Conservation (phyloP, 2,329 filamentous ascomycete species). For the Raffaelea ambrosiae region DNA sequence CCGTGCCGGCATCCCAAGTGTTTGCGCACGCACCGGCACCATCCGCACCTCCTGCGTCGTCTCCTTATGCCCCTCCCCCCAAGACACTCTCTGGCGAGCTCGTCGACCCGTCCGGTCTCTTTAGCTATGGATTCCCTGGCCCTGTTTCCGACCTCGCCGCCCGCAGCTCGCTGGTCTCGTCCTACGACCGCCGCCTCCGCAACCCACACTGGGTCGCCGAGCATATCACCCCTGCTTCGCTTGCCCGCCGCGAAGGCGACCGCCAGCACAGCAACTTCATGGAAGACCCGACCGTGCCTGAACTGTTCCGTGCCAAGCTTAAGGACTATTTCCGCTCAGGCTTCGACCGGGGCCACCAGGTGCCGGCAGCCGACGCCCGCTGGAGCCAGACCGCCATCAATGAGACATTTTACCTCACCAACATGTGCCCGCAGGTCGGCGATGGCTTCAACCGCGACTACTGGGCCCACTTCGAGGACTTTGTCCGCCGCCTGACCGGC, state of each 20-base stretch:
- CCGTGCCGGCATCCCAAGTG: conserved; percentile 51
- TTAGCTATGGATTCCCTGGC: conserved; percentile 87
- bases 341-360: conserved; percentile 94
- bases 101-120: conserved; percentile 68
- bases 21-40: conserved; percentile 26
- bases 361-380: conserved; percentile 91
- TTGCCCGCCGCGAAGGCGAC: conserved; percentile 67
- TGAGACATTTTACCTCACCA: conserved; percentile 83
- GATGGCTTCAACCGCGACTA: conserved; percentile 99
- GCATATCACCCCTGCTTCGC: conserved; percentile 86
- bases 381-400: conserved; percentile 95
- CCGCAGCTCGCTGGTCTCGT: conserved; percentile 70
- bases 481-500: conserved; percentile 74
- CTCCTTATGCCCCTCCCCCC: conserved; percentile 34
- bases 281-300: conserved; percentile 72
- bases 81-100: conserved; percentile 25
- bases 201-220: conserved; percentile 95
- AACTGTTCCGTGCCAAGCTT: conserved; percentile 80
- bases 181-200: conserved; percentile 80
- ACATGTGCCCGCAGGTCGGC: conserved; percentile 98
- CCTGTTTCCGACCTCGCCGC: conserved; percentile 75
- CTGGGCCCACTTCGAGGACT: conserved; percentile 98
- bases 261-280: conserved; percentile 74
- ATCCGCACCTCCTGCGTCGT: conserved; percentile 14
- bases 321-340: conserved; percentile 93